Evolutionary conservation across 768 basidiomycete species (phyloP).

Genomic region (Tremella mesenterica): DNA sequence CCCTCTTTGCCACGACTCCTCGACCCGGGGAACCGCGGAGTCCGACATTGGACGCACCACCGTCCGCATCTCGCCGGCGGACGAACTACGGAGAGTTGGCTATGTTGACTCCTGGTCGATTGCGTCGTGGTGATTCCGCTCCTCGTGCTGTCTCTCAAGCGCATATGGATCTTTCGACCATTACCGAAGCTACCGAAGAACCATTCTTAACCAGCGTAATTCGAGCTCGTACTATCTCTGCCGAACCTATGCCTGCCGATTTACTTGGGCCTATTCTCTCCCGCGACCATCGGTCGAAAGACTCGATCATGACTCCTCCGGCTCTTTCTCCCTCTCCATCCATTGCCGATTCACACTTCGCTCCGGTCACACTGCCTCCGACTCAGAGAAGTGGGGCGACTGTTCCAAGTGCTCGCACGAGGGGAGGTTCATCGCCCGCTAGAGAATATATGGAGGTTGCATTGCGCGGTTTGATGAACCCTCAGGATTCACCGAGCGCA

Average conservation of each 20-base stretch:
- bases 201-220: not conserved
- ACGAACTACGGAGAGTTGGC: slow-evolving; percentile 1
- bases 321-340: slow-evolving; percentile 21
- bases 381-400: too few species aligned
- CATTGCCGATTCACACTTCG: slow-evolving; percentile 11
- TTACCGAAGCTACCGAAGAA: slow-evolving; percentile 12
- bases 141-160: slow-evolving; percentile 19
- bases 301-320: slow-evolving; percentile 7
- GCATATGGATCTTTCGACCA: slow-evolving; percentile 17
- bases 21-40: slow-evolving; percentile 19
- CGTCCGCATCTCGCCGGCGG: slow-evolving; percentile 7
- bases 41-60: slow-evolving; percentile 25
- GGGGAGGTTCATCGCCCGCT: not conserved
- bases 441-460: slow-evolving; percentile 30
- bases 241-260: not conserved
- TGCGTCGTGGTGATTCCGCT: not conserved
- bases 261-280: slow-evolving; percentile 8
- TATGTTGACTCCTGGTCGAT: slow-evolving; percentile 20
- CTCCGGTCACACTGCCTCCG: slow-evolving; percentile 3
- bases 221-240: not conserved
- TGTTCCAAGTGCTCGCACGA: not conserved
- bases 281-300: not conserved
- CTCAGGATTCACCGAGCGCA: slow-evolving; percentile 4
- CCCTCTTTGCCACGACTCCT: slow-evolving; percentile 31
- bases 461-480: slow-evolving; percentile 14